Evolutionary conservation across 805 yeast genomes (phyloP).

Genomic region (Crinitomyces ghanaensis): DNA sequence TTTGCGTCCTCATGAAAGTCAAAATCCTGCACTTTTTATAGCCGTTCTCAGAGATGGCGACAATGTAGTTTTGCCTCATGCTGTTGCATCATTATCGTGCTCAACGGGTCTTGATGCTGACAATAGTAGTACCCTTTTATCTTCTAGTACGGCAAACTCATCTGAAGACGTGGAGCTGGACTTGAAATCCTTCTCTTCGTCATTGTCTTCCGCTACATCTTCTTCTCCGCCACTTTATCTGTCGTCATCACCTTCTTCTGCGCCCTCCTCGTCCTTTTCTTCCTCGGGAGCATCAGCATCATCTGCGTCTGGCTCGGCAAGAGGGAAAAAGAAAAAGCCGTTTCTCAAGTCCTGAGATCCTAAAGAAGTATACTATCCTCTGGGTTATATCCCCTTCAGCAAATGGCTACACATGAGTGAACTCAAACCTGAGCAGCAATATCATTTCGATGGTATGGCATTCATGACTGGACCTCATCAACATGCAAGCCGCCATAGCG

Average conservation of each 20-base stretch:
- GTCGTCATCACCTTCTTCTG: too few species aligned
- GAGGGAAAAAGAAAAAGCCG: constrained; percentile 7
- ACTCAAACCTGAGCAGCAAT: constrained; percentile 4
- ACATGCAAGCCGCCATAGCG: background rate
- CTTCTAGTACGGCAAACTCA: too few species aligned
- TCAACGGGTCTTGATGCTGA: too few species aligned
- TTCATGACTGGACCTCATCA: constrained; percentile 8
- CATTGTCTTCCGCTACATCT: background rate
- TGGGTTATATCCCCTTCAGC: constrained; percentile 12
- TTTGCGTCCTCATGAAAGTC: constrained; percentile 2
- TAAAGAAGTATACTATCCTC: constrained; percentile 12
- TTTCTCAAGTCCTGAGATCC: constrained; percentile 14
- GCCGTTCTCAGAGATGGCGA: constrained; percentile 5
- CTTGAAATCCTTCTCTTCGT: background rate
- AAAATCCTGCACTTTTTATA: constrained; percentile 7
- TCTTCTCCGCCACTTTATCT: background rate
- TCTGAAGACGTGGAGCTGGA: constrained; percentile 1
- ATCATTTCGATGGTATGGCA: constrained; percentile 10
- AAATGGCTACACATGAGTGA: constrained; percentile 13
- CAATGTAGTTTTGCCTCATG: too few species aligned
- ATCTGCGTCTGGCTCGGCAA: too few species aligned
- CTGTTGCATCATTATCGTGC: too few species aligned
- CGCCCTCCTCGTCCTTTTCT: too few species aligned
- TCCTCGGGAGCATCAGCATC: constrained; percentile 2
- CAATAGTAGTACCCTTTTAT: too few species aligned